These are phyloP conservation scores for Xylaria digitata DNA, from an alignment of 2,329 filamentous ascomycete species.

Conservation along the genomic window DNA sequence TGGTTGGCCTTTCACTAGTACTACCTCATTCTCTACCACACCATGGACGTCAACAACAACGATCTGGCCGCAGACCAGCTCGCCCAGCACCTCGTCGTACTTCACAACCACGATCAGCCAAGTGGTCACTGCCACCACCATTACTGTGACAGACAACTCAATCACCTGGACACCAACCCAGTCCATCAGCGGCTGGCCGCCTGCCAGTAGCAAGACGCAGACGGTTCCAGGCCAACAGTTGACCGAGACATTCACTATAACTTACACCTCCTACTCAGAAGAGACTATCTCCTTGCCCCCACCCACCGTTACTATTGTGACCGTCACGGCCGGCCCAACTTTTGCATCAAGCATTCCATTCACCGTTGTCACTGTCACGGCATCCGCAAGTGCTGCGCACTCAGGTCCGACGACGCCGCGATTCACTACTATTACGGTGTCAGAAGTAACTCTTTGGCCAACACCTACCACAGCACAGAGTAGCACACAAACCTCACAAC, in stretches of 20 bases:
- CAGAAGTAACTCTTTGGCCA: slow-evolving; percentile 37
- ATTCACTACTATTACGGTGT: slow-evolving; percentile 37
- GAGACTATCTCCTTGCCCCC: slow-evolving; percentile 26
- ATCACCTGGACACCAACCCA: slow-evolving; percentile 31
- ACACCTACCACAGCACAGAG: slow-evolving; percentile 19
- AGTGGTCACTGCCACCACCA: slow-evolving; percentile 35
- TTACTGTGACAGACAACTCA: slow-evolving; percentile 37
- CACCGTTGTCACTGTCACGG: slow-evolving; percentile 37
- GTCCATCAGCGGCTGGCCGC: slow-evolving; percentile 31
- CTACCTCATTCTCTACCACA: slow-evolving; percentile 3
- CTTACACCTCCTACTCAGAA: slow-evolving; percentile 35
- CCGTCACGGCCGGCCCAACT: slow-evolving; percentile 30
- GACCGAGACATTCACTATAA: slow-evolving; percentile 36
- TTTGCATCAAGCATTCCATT: slow-evolving; percentile 12
- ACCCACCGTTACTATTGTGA: slow-evolving; percentile 27
- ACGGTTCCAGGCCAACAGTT: slow-evolving; percentile 23
- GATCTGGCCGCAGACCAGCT: slow-evolving; percentile 22
- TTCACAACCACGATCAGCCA: slow-evolving; percentile 18
- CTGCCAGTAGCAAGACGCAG: slow-evolving; percentile 17
- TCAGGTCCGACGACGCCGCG: slow-evolving; percentile 10
- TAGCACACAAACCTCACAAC: slow-evolving; percentile 17
- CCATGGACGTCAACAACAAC: slow-evolving; percentile 11
- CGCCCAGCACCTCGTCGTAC: slow-evolving; percentile 13
- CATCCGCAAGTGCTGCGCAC: slow-evolving; percentile 12
- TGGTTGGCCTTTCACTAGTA: slow-evolving; percentile 29